Conservation (phyloP, 2,329 filamentous ascomycete species). For the Cladosporium sp. region DNA sequence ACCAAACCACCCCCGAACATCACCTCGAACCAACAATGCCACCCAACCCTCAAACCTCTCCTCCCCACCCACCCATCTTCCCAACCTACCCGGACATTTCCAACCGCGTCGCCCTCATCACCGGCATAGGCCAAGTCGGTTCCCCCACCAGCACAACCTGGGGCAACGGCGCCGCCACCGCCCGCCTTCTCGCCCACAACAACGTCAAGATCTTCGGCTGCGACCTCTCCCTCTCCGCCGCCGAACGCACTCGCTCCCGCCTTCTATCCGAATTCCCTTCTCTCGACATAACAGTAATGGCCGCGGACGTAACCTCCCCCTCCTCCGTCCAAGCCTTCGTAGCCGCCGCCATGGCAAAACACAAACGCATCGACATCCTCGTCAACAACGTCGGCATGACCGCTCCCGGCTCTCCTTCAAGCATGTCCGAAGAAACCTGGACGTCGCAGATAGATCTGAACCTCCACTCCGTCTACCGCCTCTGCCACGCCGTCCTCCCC, state of each 20-base stretch:
- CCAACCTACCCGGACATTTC: slow-evolving; percentile 38
- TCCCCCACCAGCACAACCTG: slow-evolving; percentile 43
- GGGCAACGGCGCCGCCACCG: slow-evolving; percentile 56
- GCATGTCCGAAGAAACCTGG: slow-evolving; percentile 53
- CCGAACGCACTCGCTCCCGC: slow-evolving; percentile 37
- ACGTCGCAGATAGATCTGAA: slow-evolving; percentile 58
- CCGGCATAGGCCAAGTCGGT: slow-evolving; percentile 49
- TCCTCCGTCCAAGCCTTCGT: slow-evolving; percentile 52
- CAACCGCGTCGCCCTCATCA: slow-evolving; percentile 50
- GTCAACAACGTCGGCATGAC: slow-evolving; percentile 55
- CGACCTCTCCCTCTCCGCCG: slow-evolving; percentile 31
- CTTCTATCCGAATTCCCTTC: slow-evolving; percentile 41
- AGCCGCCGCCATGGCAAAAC: slow-evolving; percentile 42
- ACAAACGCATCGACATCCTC: slow-evolving; percentile 53
- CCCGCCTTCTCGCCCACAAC: slow-evolving; percentile 50
- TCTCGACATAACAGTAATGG: slow-evolving; percentile 41
- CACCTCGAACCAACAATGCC: not conserved
- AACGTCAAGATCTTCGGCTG: slow-evolving; percentile 52
- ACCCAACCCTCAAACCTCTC: not conserved
- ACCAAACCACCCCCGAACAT: not conserved
- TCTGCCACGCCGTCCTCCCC: slow-evolving; percentile 54
- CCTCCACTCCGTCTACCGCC: slow-evolving; percentile 57
- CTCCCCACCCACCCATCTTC: slow-evolving; percentile 20
- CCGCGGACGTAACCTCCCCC: slow-evolving; percentile 50
- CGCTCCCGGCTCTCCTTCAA: slow-evolving; percentile 47